Conservation (phyloP, 805 yeast species). For the Nadsonia fulvescens region DNA sequence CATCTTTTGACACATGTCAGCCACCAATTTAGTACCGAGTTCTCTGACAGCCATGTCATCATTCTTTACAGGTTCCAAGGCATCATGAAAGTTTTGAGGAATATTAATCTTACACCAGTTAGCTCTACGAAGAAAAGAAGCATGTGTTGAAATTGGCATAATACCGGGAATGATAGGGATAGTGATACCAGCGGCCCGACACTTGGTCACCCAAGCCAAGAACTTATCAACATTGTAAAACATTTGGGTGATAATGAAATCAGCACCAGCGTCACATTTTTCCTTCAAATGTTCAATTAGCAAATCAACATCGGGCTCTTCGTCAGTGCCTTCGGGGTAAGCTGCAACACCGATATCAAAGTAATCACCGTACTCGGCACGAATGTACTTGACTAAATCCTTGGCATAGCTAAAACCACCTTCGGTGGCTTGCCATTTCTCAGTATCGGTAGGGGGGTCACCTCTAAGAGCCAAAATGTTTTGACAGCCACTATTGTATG, state of each 20-base stretch:
- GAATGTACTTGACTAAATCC: constrained; percentile 67
- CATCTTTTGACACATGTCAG: constrained; percentile 64
- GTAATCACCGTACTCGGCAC: constrained; percentile 62
- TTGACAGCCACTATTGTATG: constrained; percentile 84
- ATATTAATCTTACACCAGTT: constrained; percentile 78
- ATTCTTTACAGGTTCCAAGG: constrained; percentile 66
- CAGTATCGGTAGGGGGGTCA: constrained; percentile 61
- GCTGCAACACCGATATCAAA: constrained; percentile 94
- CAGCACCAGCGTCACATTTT: constrained; percentile 88
- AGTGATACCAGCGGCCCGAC: constrained; percentile 54
- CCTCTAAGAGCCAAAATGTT: constrained; percentile 90
- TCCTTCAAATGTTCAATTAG: constrained; percentile 54
- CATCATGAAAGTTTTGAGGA: constrained; percentile 54
- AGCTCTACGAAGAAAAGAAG: constrained; percentile 83
- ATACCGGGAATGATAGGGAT: constrained; percentile 93
- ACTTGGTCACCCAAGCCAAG: constrained; percentile 57
- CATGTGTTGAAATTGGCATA: constrained; percentile 95
- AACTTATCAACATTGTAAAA: constrained; percentile 84
- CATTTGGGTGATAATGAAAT: constrained; percentile 90
- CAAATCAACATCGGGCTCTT: constrained; percentile 39
- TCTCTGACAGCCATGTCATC: constrained; percentile 81
- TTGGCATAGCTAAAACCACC: constrained; percentile 82
- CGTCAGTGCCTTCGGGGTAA: constrained; percentile 96
- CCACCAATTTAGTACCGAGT: constrained; percentile 64
- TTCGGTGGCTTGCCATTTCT: constrained; percentile 24